Conservation (phyloP, 257 asterid genomes). For the Henckelia pumila region DNA sequence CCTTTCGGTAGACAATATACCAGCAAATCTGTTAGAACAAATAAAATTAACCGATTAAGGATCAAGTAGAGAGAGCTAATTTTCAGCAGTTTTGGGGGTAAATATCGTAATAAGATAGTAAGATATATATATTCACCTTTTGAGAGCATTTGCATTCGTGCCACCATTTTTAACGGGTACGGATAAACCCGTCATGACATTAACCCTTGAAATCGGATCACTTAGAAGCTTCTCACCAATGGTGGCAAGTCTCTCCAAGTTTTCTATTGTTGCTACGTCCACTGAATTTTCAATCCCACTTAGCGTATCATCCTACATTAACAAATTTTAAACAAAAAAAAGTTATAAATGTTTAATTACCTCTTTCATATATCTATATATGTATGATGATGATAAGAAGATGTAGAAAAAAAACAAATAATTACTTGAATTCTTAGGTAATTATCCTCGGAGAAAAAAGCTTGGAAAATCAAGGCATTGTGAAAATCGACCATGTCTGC, state of each 20-base stretch:
- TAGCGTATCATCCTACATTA: constrained; percentile 44
- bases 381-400: too few relatives aligned
- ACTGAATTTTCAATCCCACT: constrained; percentile 39
- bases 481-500: constrained; percentile 61
- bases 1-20: constrained; percentile 35
- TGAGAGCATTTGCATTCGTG: constrained; percentile 40
- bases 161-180: constrained; percentile 43
- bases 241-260: constrained; percentile 39
- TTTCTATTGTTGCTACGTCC: constrained; percentile 46
- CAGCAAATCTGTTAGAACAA: constrained; percentile 51
- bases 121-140: constrained; percentile 25
- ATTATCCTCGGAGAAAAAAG: constrained; percentile 35
- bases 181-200: constrained; percentile 38
- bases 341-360: too few relatives aligned
- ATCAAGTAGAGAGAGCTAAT: too few relatives aligned
- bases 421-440: constrained; percentile 62
- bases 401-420: background rate
- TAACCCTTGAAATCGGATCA: constrained; percentile 39
- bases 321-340: background rate
- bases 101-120: too few relatives aligned
- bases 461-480: constrained; percentile 39
- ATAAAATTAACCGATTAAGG: too few relatives aligned
- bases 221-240: constrained; percentile 40
- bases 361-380: too few relatives aligned
- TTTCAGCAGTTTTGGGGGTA: too few relatives aligned